A percentile compares a stretch with the other conserved stretches of the same genome.
Conservation (phyloP, 2,329 filamentous ascomycete species). For the Phialophora macrospora region DNA sequence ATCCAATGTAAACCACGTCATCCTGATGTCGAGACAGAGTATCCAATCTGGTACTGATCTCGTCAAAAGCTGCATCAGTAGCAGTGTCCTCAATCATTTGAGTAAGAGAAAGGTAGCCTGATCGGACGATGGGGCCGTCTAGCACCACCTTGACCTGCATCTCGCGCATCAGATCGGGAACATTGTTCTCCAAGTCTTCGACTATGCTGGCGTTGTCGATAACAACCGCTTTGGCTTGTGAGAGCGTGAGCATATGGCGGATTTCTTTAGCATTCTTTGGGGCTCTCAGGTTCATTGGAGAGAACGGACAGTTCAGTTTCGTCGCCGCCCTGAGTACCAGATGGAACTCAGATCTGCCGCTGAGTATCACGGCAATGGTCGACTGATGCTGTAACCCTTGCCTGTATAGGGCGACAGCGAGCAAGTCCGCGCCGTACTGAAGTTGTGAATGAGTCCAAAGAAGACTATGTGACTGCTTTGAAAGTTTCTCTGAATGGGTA, state of each 20-base stretch:
- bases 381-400: not conserved
- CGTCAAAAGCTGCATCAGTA: too few species aligned
- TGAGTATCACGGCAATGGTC: not conserved
- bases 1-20: slow-evolving; percentile 22
- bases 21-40: not conserved
- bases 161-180: slow-evolving; percentile 16
- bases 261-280: not conserved
- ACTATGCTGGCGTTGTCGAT: slow-evolving; percentile 10
- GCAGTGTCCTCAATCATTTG: too few species aligned
- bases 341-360: not conserved
- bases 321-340: not conserved
- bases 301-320: not conserved
- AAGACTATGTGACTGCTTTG: not conserved
- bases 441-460: not conserved
- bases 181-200: slow-evolving; percentile 8
- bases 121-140: not conserved
- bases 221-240: slow-evolving; percentile 15
- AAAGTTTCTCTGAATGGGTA: not conserved
- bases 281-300: not conserved
- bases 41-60: too few species aligned
- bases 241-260: not conserved
- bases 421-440: not conserved
- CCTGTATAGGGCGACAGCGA: not conserved
- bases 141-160: slow-evolving; percentile 20
- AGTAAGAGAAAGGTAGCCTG: not conserved